phyloP scores from a whole-genome alignment of 140 eudicot genomes.

The Flaveria floridana region DNA sequence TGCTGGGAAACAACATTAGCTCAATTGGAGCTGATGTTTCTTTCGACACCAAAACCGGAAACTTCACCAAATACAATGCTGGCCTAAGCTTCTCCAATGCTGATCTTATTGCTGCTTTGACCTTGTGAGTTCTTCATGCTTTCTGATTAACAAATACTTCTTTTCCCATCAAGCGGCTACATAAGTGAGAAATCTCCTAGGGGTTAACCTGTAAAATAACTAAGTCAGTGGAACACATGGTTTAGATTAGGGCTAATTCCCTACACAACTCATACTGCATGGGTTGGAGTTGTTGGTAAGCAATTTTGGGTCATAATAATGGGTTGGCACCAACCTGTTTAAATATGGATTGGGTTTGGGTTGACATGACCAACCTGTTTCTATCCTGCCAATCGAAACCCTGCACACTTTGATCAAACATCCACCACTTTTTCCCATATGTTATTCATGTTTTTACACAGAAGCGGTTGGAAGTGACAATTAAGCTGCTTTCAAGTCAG shows the following conservation, averaged over 20 bases:
- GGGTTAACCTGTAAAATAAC: not conserved
- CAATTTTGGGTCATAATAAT: not conserved
- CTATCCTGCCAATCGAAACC: not conserved
- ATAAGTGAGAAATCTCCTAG: not conserved
- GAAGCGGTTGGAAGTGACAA: slow-evolving; percentile 1
- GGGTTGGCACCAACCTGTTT: too few relatives aligned
- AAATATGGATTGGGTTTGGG: not conserved
- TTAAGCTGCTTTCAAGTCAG: not conserved
- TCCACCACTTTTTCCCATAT: not conserved
- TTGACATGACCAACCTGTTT: not conserved
- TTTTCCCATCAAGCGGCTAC: not conserved
- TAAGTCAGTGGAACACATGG: not conserved
- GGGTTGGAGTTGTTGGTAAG: not conserved
- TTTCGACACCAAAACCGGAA: slow-evolving; percentile 48
- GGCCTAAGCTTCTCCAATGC: slow-evolving; percentile 51
- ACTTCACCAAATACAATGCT: slow-evolving; percentile 52
- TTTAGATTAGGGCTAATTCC: too few relatives aligned
- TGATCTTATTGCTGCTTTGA: slow-evolving; percentile 51
- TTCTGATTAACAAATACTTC: not conserved
- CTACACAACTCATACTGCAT: not conserved
- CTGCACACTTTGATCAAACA: not conserved
- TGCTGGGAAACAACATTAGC: slow-evolving; percentile 42
- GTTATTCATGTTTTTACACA: not conserved
- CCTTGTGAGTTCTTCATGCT: slow-evolving; percentile 41
- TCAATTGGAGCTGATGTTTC: slow-evolving; percentile 56